Percentiles rank a stretch among this genome's conserved stretches.
Evolutionary conservation across 306 rosid genomes (phyloP).

Genomic region (Datisca glomerata): DNA sequence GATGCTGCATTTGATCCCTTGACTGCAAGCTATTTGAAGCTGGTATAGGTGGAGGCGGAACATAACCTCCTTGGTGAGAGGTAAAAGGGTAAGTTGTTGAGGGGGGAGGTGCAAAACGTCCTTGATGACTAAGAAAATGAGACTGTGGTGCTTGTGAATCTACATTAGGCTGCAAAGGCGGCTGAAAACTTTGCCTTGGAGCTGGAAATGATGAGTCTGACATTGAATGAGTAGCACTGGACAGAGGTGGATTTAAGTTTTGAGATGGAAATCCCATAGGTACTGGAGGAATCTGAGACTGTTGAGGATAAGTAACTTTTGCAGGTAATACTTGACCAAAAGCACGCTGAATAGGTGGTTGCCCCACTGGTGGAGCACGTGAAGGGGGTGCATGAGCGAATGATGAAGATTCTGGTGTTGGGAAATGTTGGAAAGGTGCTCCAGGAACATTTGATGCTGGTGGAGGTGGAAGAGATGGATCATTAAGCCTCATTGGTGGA

Average conservation of each 20-base stretch:
- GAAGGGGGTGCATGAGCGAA: conserved; percentile 27
- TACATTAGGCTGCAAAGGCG: conserved; percentile 44
- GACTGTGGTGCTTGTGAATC: conserved; percentile 43
- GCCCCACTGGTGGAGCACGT: conserved; percentile 38
- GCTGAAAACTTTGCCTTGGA: conserved; percentile 36
- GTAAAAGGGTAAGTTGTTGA: conserved; percentile 37
- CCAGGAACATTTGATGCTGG: conserved; percentile 35
- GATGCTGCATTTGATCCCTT: conserved; percentile 41
- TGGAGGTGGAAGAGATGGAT: conserved; percentile 68
- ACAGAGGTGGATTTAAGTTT: conserved; percentile 24
- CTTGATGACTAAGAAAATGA: conserved; percentile 42
- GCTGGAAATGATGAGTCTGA: conserved; percentile 34
- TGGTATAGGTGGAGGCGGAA: conserved; percentile 35
- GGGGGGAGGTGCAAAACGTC: conserved; percentile 34
- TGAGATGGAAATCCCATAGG: conserved; percentile 66
- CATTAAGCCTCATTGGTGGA: conserved; percentile 49
- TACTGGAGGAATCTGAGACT: conserved; percentile 38
- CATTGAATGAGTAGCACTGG: conserved; percentile 30
- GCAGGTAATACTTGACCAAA: conserved; percentile 34
- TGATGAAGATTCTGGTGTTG: conserved; percentile 44
- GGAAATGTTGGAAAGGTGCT: conserved; percentile 45
- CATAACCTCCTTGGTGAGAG: conserved; percentile 61
- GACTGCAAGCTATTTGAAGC: conserved; percentile 49
- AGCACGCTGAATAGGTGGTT: conserved; percentile 31
- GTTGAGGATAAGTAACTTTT: conserved; percentile 32